Base-by-base conservation (phyloP, 2,329 filamentous ascomycete species). In the Metarhizium brunneum region DNA sequence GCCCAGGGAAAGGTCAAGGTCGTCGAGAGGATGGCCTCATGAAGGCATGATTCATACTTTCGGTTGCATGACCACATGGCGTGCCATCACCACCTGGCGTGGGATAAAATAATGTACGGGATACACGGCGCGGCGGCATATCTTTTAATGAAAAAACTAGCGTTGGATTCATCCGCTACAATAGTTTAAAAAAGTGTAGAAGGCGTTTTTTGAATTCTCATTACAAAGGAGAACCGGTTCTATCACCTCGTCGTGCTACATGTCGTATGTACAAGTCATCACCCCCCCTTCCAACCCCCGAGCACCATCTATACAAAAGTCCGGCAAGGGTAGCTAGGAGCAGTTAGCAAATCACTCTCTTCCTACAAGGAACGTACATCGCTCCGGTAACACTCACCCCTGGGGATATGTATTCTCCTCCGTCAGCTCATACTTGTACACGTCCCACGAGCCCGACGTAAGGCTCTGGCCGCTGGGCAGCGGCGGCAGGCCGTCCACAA, bases 1-100 rank as follows among this genome's bases (percentile, higher is more conserved):
- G 92, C 91, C 4, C 82, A 84, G 62, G 87, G 87, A 3, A 96
- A 96, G 68, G 82, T 83, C 1, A 95, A 92, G 71, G 81, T 99
- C 50, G 84, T 97, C 48, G 87, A 94, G 69, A 85, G 85, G 58
- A 84, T 89, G 61, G 65, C 79, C 1, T 75, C 75, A 0, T 64
- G 38, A 59, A 53, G 57, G 52, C 53, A 35, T 6, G 30, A n/a
- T 18, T 4, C 25, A 25, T 25, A 25, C 25, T 25, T 25, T 25
- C 25, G 25, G 25, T 25, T 25, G 1, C 25, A 3, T 25, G 25
- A 25, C 25, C 25, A 25, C 25, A 3, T 25, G 25, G 25, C 25
- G 25, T 25, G 25, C 18, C 18, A 18, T 18, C 18, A 18, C 18
- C 18, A 25, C 25, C 25, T 25, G 25, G 25, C 25, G 25, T 25